Evolutionary conservation across 257 asterid species (phyloP).

Genomic region (Solanum bulbocastanum): DNA sequence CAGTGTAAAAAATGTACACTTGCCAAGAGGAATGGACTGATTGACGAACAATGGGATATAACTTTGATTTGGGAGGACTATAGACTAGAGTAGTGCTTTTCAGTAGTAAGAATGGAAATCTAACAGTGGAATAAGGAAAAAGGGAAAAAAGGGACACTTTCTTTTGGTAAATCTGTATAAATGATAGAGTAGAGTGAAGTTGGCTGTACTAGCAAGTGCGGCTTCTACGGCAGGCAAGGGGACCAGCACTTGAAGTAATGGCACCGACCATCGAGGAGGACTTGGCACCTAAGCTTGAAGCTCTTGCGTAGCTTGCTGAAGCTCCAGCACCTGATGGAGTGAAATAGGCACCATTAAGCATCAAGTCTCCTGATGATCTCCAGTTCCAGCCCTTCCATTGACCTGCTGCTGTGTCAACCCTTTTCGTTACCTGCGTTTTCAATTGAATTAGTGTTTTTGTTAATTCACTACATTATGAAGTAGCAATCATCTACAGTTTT

Average conservation of each 20-base stretch:
- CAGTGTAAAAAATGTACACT: constrained; percentile 83
- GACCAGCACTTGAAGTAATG: constrained; percentile 77
- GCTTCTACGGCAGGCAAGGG: constrained; percentile 66
- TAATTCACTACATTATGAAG: neutral
- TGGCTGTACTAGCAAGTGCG: constrained; percentile 45
- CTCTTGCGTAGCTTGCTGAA: constrained; percentile 84
- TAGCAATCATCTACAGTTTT: neutral
- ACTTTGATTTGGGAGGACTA: constrained; percentile 12
- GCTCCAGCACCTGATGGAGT: constrained; percentile 94
- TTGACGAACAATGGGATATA: constrained; percentile 27
- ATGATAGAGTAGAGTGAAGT: neutral
- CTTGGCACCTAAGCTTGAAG: constrained; percentile 94
- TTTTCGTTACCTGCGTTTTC: constrained; percentile 65
- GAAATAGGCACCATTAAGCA: constrained; percentile 91
- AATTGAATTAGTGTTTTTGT: neutral
- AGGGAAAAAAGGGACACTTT: constrained; percentile 5
- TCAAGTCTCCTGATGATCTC: constrained; percentile 90
- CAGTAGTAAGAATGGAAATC: neutral
- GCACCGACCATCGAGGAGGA: constrained; percentile 75
- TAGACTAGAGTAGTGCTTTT: neutral
- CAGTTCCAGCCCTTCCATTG: constrained; percentile 91
- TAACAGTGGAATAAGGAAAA: neutral
- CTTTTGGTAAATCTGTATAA: neutral
- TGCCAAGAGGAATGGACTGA: constrained; percentile 26
- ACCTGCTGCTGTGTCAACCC: constrained; percentile 55